Conservation (phyloP, 2,329 filamentous ascomycete species). For the Aureobasidium lini region DNA sequence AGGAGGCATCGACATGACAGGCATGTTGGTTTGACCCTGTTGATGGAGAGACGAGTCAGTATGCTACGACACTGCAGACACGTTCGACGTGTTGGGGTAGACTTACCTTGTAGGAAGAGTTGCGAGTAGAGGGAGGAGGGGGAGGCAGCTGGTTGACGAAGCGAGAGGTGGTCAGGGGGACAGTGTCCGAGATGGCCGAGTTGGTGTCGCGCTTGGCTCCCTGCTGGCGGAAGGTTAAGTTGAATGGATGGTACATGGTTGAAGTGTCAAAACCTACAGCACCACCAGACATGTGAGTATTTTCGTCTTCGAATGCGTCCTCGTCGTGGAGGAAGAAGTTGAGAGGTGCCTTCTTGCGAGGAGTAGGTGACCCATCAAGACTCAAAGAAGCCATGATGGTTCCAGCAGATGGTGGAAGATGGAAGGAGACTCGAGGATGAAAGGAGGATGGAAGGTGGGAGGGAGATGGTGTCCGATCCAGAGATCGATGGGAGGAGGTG, state of each 20-base stretch:
- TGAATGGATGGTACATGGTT: constrained; percentile 2
- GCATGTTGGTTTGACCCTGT: neutral
- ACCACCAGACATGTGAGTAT: neutral
- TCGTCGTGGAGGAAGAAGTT: constrained; percentile 20
- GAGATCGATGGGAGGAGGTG: neutral
- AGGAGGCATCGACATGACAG: neutral
- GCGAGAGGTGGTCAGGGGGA: constrained; percentile 31
- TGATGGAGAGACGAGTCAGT: neutral
- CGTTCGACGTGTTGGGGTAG: neutral
- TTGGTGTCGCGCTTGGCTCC: neutral
- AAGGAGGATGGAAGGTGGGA: neutral
- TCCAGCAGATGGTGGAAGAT: neutral
- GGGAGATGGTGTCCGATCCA: neutral
- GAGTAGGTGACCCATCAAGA: constrained; percentile 34
- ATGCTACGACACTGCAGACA: neutral
- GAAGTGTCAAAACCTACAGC: neutral
- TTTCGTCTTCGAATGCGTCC: constrained; percentile 3
- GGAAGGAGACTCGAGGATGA: neutral
- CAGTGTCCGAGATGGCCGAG: constrained; percentile 8
- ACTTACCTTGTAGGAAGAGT: constrained; percentile 7
- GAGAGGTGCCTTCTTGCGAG: constrained; percentile 28
- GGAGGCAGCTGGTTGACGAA: constrained; percentile 25
- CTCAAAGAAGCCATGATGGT: constrained; percentile 27
- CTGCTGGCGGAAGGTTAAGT: constrained; percentile 5
- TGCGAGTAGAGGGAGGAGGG: neutral